These are phyloP conservation scores for Thraustochytrium sp. DNA, from an alignment of 352 stramenopile species.

Conservation along the genomic window DNA sequence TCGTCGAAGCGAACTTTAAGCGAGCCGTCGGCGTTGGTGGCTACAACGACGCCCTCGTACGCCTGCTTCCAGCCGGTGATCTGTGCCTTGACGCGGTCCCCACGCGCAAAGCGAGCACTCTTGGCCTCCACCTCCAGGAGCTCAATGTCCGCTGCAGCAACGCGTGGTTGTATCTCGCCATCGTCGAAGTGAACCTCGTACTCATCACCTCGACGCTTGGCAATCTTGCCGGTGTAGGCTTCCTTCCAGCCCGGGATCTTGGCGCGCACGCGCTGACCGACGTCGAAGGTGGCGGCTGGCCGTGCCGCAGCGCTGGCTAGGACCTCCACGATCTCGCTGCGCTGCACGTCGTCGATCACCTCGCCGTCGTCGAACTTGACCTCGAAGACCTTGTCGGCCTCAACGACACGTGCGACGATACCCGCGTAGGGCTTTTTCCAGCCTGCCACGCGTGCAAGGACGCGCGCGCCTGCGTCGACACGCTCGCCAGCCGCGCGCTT, in stretches of 20 bases:
- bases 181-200: too few species aligned
- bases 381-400: neutral
- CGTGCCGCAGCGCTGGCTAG: neutral
- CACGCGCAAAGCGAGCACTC: neutral
- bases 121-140: neutral
- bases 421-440: constrained; percentile 35
- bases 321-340: constrained; percentile 2
- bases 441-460: neutral
- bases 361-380: constrained; percentile 24
- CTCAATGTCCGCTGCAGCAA: neutral
- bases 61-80: neutral
- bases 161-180: neutral
- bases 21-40: neutral
- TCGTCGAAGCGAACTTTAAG: neutral
- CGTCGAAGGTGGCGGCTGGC: too few species aligned
- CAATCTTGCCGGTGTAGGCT: neutral
- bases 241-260: neutral
- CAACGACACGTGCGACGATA: neutral
- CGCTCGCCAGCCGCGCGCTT: too few species aligned
- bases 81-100: neutral
- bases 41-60: neutral
- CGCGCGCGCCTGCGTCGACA: neutral
- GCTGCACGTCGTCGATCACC: constrained; percentile 10
- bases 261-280: neutral
- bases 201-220: too few species aligned